Conservation (phyloP, 768 basidiomycete genomes). For the Hortiboletus flavorubellus region DNA sequence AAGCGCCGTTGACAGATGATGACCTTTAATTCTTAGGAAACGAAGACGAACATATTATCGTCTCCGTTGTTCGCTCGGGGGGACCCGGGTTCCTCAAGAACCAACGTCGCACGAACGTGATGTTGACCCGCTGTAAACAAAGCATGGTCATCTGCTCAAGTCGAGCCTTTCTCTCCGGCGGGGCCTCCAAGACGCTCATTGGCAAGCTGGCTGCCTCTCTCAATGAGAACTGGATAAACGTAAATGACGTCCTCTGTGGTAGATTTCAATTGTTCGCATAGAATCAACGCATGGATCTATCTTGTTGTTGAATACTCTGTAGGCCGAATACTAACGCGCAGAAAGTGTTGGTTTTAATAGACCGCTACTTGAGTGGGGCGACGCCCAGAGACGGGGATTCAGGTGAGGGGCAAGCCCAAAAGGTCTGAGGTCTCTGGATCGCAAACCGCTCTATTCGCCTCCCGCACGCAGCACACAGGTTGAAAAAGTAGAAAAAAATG, state of each 20-base stretch:
- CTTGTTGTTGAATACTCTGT: background rate
- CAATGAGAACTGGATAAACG: constrained; percentile 17
- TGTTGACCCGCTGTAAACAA: constrained; percentile 73
- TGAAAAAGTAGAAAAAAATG: too few species aligned
- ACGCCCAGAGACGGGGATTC: background rate
- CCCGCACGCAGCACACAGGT: background rate
- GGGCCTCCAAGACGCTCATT: constrained; percentile 21
- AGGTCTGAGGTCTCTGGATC: background rate
- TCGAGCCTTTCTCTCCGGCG: constrained; percentile 24
- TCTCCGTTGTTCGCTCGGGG: constrained; percentile 62
- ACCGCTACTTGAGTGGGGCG: background rate
- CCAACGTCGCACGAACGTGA: constrained; percentile 72
- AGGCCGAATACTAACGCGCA: background rate
- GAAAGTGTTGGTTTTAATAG: background rate
- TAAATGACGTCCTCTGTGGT: constrained; percentile 3
- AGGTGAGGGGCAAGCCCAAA: background rate
- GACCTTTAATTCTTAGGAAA: constrained; percentile 50
- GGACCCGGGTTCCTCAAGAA: constrained; percentile 63
- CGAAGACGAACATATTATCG: constrained; percentile 71
- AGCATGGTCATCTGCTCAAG: constrained; percentile 73
- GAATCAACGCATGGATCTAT: background rate
- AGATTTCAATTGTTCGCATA: background rate
- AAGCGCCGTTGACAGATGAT: constrained; percentile 3
- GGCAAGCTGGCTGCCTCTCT: constrained; percentile 22
- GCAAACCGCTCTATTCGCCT: too few species aligned